A percentile compares a stretch with the other conserved stretches of the same genome.
These are phyloP conservation scores for Acorus gramineus DNA, from an alignment of 106 monocot species.

Conservation along the genomic window DNA sequence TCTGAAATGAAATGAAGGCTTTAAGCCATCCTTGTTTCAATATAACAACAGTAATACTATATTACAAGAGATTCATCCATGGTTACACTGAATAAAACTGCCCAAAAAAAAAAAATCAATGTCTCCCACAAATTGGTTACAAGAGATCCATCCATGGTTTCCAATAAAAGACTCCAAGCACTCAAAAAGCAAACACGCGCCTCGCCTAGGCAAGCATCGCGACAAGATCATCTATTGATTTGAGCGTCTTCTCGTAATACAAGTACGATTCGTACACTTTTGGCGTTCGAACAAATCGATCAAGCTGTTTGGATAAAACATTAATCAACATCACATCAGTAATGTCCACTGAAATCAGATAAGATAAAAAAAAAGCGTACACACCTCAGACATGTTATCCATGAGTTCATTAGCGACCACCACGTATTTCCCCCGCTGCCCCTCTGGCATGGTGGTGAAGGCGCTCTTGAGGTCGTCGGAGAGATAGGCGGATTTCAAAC, in stretches of 20 bases:
- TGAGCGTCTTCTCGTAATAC: constrained; percentile 84
- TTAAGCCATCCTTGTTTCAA: too few relatives aligned
- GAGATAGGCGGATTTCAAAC: constrained; percentile 67
- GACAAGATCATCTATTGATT: constrained; percentile 63
- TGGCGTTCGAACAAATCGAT: constrained; percentile 51
- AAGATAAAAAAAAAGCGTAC: neutral
- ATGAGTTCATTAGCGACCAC: constrained; percentile 68
- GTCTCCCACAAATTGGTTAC: too few relatives aligned
- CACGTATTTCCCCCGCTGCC: constrained; percentile 35
- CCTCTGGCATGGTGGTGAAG: constrained; percentile 40
- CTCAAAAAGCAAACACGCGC: neutral
- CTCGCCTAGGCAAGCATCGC: constrained; percentile 29
- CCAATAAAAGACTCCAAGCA: neutral
- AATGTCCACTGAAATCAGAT: too few relatives aligned
- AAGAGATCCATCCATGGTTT: too few relatives aligned
- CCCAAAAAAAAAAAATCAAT: too few relatives aligned
- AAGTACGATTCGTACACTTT: constrained; percentile 84
- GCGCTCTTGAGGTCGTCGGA: constrained; percentile 81
- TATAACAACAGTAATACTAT: too few relatives aligned
- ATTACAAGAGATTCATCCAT: too few relatives aligned
- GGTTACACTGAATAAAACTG: too few relatives aligned
- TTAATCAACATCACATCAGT: too few relatives aligned
- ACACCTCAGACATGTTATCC: constrained; percentile 68
- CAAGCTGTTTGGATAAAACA: constrained; percentile 25
- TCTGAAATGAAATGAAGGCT: too few relatives aligned